Conservation (phyloP, 1,284 basidiomycete genomes). For the Puccinia hordei region DNA sequence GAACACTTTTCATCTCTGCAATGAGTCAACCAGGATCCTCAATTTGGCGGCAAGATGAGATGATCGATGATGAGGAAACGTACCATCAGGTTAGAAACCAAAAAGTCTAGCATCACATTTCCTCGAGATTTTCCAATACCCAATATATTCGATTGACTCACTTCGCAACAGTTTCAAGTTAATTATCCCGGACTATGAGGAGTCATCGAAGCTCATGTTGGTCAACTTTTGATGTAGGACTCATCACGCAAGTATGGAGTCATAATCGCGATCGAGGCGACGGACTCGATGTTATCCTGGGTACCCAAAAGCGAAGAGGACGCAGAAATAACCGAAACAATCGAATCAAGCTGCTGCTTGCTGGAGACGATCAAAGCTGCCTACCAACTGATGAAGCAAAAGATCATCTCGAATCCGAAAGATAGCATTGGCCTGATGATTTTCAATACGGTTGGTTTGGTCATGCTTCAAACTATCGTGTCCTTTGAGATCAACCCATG, state of each 20-base stretch:
- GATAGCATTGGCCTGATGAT: constrained; percentile 38
- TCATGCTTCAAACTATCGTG: background rate
- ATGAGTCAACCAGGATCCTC: background rate
- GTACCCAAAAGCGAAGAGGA: background rate
- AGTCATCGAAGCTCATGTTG: background rate
- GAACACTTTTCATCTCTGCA: background rate
- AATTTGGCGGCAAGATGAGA: background rate
- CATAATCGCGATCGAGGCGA: constrained; percentile 36
- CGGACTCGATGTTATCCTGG: constrained; percentile 17
- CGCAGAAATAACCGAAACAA: background rate
- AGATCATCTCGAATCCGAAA: constrained; percentile 41
- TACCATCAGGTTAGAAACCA: background rate
- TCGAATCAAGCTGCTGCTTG: constrained; percentile 13
- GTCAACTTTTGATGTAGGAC: background rate
- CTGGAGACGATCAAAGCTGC: constrained; percentile 21
- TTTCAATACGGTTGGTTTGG: constrained; percentile 36
- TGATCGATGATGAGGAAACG: background rate
- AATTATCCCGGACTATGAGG: background rate
- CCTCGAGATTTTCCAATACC: too few relatives aligned
- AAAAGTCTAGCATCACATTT: background rate
- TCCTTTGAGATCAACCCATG: too few relatives aligned
- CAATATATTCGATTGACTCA: background rate
- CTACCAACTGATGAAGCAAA: constrained; percentile 35
- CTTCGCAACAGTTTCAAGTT: background rate
- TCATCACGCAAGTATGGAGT: constrained; percentile 12